Conservation (phyloP, 2,329 filamentous ascomycete species). For the Cordyceps cateniannulata region DNA sequence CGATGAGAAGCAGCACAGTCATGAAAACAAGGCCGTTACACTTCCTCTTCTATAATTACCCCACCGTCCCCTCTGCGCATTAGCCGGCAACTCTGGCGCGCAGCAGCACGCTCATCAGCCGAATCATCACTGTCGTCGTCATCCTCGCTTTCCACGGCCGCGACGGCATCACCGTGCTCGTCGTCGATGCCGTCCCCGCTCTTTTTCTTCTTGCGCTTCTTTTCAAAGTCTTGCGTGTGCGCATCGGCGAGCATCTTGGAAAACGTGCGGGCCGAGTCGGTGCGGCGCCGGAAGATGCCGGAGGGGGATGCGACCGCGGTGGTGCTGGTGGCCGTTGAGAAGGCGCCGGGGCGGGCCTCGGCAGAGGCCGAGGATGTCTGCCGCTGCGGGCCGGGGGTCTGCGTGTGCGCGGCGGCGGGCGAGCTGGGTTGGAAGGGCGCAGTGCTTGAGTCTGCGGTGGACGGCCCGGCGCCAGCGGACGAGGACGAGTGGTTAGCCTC, state of each 20-base stretch:
- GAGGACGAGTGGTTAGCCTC: background rate
- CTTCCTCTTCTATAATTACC: constrained; percentile 1
- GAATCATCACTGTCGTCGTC: constrained; percentile 29
- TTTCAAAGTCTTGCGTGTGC: constrained; percentile 88
- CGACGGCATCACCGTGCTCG: constrained; percentile 7
- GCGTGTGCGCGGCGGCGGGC: background rate
- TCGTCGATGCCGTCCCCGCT: background rate
- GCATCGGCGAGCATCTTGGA: constrained; percentile 70
- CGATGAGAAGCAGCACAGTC: background rate
- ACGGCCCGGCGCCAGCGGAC: background rate
- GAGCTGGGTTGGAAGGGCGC: background rate
- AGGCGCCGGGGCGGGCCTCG: background rate
- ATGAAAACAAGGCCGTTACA: background rate
- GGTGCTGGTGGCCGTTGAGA: constrained; percentile 15
- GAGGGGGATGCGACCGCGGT: constrained; percentile 18
- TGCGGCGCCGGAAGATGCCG: constrained; percentile 24
- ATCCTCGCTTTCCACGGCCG: constrained; percentile 21
- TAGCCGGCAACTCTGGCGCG: background rate
- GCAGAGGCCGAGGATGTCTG: background rate
- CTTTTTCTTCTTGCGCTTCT: constrained; percentile 46
- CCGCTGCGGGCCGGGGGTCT: background rate
- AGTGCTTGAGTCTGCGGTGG: background rate
- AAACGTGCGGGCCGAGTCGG: constrained; percentile 33
- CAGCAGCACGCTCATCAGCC: constrained; percentile 16
- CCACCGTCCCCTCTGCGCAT: background rate